Evolutionary conservation across 2,329 filamentous ascomycete genomes (phyloP), one percentile per base, ranked within the genome.

Genomic region (Gnomoniopsis sp.): DNA sequence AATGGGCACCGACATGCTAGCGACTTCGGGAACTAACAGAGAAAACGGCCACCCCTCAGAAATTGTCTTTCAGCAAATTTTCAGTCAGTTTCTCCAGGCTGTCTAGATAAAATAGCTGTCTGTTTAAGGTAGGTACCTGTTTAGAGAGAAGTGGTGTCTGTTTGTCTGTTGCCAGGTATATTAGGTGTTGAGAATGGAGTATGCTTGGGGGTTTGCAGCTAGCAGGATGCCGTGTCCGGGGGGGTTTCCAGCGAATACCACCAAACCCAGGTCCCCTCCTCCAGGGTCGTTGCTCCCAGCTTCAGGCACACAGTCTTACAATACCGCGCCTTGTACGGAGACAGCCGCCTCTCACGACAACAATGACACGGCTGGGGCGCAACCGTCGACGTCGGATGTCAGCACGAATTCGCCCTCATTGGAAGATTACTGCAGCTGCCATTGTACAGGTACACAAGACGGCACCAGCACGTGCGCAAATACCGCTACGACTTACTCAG

Each of bases 131-230:
- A n/a, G n/a, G n/a, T n/a, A n/a, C n/a, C 4, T 30, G 8, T 41
- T 15, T 44, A 19, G 41, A 11, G 41, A 44, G 41, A 44, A 19
- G 15, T 11, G n/a, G 41, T 4, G 34, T 38, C 8, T 15, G 34
- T 38, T 38, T 6, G 14, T 41, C 38, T 41, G 3, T 15, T 15
- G 38, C 38, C 38, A 41, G 12, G 38, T 19, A n/a, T n/a, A n/a
- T n/a, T n/a, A 44, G 14, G 8, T 6, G 19, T 19, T 19, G 3
- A 33, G 50, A n/a, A 62, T 59, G 53, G 60, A 59, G 38, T 59
- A 56, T 38, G 60, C 60, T 46, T 62, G 60, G 57, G 57, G 57
- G n/a, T 50, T 59, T 26, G 60, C 60, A 22, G 60, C 56, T 44
- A 62, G 56, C 49, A 49, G 52, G 49, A 50, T 47, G 53, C 60